These are phyloP conservation scores for Leccinum pachyderme DNA, from an alignment of 1,284 basidiomycete species.

Conservation along the genomic window DNA sequence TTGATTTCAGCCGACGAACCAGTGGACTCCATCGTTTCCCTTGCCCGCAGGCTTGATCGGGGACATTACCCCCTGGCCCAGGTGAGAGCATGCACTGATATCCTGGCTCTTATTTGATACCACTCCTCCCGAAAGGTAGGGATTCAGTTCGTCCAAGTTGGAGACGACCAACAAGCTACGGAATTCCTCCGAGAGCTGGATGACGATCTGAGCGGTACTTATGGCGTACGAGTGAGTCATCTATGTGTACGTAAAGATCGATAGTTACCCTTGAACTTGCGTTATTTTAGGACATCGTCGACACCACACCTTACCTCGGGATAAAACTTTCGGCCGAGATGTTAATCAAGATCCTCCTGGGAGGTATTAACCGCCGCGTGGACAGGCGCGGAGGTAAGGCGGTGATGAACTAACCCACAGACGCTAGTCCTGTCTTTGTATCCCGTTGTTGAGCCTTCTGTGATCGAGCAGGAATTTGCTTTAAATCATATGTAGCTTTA, in stretches of 20 bases:
- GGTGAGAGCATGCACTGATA: constrained; percentile 28
- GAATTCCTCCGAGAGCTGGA: constrained; percentile 48
- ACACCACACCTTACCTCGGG: constrained; percentile 52
- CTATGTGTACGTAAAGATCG: not conserved
- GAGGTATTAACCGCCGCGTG: constrained; percentile 56
- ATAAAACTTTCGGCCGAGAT: constrained; percentile 41
- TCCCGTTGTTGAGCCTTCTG: no score
- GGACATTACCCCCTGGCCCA: constrained; percentile 53
- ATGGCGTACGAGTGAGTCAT: constrained; percentile 38
- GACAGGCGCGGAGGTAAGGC: constrained; percentile 40
- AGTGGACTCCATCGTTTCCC: constrained; percentile 45
- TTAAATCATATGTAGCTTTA: not conserved
- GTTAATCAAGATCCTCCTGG: constrained; percentile 53
- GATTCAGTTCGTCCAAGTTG: constrained; percentile 65
- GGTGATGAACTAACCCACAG: constrained; percentile 16
- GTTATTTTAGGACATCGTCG: constrained; percentile 52
- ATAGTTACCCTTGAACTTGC: constrained; percentile 1
- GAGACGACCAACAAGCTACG: constrained; percentile 43
- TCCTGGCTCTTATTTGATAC: constrained; percentile 4
- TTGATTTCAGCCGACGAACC: constrained; percentile 47
- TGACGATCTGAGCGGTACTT: constrained; percentile 39
- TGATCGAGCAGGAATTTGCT: not conserved
- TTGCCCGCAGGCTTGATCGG: constrained; percentile 48
- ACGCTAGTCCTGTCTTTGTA: constrained; percentile 4
- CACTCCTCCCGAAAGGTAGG: constrained; percentile 37